Conservation (phyloP, 2,329 filamentous ascomycete species). For the Microsporum ferrugineum region DNA sequence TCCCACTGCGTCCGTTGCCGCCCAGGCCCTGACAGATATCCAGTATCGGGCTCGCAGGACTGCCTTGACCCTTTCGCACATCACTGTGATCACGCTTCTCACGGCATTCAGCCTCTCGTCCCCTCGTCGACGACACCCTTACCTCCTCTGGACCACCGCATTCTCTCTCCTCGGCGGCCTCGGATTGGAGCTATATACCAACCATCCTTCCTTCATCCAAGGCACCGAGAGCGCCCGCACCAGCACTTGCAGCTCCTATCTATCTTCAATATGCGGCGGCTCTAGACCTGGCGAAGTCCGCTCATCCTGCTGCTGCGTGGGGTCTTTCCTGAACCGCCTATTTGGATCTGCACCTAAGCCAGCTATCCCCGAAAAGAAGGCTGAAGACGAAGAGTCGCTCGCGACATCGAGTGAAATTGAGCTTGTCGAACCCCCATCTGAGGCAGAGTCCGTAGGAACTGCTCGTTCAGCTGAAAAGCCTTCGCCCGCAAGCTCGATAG, state of each 20-base stretch:
- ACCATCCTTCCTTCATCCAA: constrained; percentile 43
- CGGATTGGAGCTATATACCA: constrained; percentile 60
- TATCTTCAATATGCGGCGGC: constrained; percentile 8
- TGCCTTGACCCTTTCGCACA: constrained; percentile 53
- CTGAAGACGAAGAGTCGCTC: constrained; percentile 14
- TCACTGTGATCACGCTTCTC: constrained; percentile 61
- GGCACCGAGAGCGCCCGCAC: constrained; percentile 21
- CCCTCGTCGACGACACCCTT: constrained; percentile 66
- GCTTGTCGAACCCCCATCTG: constrained; percentile 11
- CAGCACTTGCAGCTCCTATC: neutral
- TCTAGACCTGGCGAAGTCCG: neutral
- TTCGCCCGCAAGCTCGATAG: constrained; percentile 16
- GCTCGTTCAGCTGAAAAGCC: neutral
- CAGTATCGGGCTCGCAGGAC: constrained; percentile 53
- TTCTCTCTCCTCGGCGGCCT: constrained; percentile 39
- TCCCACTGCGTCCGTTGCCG: constrained; percentile 60
- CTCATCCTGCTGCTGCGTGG: neutral
- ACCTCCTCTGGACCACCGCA: constrained; percentile 73
- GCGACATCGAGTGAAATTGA: constrained; percentile 14
- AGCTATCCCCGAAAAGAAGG: constrained; percentile 18
- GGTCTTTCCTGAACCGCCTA: neutral
- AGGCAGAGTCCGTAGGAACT: constrained; percentile 8
- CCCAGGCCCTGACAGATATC: constrained; percentile 59
- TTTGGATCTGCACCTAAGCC: neutral
- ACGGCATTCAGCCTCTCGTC: constrained; percentile 70